Base-by-base conservation (phyloP, 1,284 basidiomycete genomes). In the Marasmius oreades region DNA sequence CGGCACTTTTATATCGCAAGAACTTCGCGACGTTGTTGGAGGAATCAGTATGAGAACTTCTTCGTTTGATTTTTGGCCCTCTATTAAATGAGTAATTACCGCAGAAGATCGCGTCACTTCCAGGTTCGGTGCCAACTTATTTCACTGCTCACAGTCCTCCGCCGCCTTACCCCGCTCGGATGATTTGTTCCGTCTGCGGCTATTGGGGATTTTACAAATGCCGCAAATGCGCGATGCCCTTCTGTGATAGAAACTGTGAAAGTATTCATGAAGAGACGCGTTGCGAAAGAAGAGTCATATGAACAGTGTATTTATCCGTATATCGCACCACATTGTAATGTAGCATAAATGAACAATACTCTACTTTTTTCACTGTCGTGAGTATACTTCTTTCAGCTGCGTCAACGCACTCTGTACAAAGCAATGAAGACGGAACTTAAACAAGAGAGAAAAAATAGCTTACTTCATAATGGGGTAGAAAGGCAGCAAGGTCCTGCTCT, bases 1-100 rank as follows among this genome's bases (percentile, higher is more conserved):
- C 84, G 39, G 88, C 90, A 23, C 74, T 93, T 20, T 72, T 93
- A 46, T 93, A 93, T 70, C 84, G 86, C 61, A 92, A 92, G 70
- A 89, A 81, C 59, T 75, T 92, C 12, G 72, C 79, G 2, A 78
- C 82, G 12, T 73, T 92, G 53, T 72, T 92, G 26, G 87, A 90
- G n/a, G 90, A 92, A 73, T 88, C 88, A 53, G 90, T 90, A 63
- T 59, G 88, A 74, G 8, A 16, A 4, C 5, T 20, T 23, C n/a
- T n/a, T n/a, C 23, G 24, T 26, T 36, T 39, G n/a, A 55, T 12
- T 18, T 45, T 18, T 34, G 50, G 48, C 48, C 23, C 31, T 58
- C 31, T 44, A 53, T 50, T 31, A 5, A 8, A 48, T 48, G 11
- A 33, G 31, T 42, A n/a, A 8, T 34, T 46, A 23, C 47, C 34